A percentile compares a stretch with the other conserved stretches of the same genome.
phyloP scores from a whole-genome alignment of 306 rosid genomes.

The Inga laurina region DNA sequence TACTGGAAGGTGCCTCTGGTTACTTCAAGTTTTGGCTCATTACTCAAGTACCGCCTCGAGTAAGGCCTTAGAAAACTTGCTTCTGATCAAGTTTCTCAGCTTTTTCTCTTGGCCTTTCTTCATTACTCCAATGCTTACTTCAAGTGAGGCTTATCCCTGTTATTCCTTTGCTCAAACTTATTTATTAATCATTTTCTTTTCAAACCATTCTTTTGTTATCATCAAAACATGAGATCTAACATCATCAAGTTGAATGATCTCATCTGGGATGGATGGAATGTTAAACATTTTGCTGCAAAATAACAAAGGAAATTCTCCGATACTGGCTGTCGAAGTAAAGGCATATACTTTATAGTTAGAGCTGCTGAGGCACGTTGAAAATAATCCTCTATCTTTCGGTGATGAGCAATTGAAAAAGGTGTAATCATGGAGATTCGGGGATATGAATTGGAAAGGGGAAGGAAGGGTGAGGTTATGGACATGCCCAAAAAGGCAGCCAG shows the following conservation, averaged over 20 bases:
- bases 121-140: too few relatives aligned
- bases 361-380: neutral
- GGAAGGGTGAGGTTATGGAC: conserved; percentile 14
- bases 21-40: too few relatives aligned
- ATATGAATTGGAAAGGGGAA: neutral
- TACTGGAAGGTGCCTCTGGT: too few relatives aligned
- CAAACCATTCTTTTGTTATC: too few relatives aligned
- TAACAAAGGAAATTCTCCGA: neutral
- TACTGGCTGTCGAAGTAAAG: fast-evolving
- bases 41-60: too few relatives aligned
- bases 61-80: too few relatives aligned
- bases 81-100: too few relatives aligned
- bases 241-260: neutral
- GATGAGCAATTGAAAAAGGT: conserved; percentile 11
- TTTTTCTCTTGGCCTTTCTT: too few relatives aligned
- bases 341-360: neutral
- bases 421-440: fast-evolving
- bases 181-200: too few relatives aligned
- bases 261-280: neutral
- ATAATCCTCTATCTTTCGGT: neutral
- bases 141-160: too few relatives aligned
- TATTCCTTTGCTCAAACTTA: too few relatives aligned
- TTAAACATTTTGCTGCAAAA: neutral
- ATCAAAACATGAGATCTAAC: neutral
- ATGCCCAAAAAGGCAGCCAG: conserved; percentile 14